Base-by-base conservation (phyloP, 1,284 basidiomycete species). In the Trichosporon asahii region DNA sequence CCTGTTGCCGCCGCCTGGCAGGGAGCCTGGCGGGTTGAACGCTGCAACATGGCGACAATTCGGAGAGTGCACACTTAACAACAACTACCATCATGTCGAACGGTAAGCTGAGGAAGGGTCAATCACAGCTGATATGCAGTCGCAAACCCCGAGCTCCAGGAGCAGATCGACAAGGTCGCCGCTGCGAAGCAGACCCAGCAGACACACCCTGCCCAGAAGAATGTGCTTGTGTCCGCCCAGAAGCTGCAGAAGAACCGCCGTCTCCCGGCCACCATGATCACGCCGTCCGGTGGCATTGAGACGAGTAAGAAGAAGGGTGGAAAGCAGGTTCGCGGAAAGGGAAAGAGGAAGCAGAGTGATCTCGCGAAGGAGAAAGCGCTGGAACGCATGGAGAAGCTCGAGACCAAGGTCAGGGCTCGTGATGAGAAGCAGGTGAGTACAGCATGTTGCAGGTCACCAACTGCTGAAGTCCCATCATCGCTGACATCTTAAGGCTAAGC, bases 201-300 rank as follows among this genome's bases (percentile, higher is more conserved):
- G 71, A 40, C 57, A 27, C 73, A 68, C 60, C 73, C 67, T 8
- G 71, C 71, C 9, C 70, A 74, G 66, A 49, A 61, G 35, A 68
- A 74, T 11, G 67, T 64, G 15, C 70, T 73, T 14, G 75, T 72
- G 9, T 72, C 75, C 25, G 76, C 80, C 0, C 37, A 76, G 37
- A 82, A 82, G 69, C 67, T 82, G 9, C 77, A 79, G 53, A 80
- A 80, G 66, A 81, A 82, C 73, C 69, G 76, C 60, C 75, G 80
- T 15, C 69, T 82, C 5, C 80, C 80, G 61, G 80, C 80, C 15
- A 82, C 80, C n/a, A 82, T 82, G 80, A 74, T 82, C 57, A 79
- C 76, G n/a, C 72, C 79, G 0, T 63, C 70, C 5, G 79, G 80
- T 9, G 57, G 70, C 3, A 71, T 82, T 31, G 74, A 78, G 69